These are phyloP conservation scores for Candida albicans DNA, from an alignment of 1,139 yeast genomes.

Conservation along the genomic window DNA sequence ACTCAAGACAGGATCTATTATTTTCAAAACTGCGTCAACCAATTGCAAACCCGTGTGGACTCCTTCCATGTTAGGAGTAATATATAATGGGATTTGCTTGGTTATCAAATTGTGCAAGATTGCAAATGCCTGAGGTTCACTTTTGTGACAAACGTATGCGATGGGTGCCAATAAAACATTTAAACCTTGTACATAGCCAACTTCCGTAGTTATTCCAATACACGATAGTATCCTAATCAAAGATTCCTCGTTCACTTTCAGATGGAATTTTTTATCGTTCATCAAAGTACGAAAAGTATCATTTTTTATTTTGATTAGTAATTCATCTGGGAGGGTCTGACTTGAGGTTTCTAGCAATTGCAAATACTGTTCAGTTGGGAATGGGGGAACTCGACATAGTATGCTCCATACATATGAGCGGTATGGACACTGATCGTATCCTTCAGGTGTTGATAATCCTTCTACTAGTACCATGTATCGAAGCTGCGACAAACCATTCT, in stretches of 20 bases:
- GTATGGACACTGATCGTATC: conserved; percentile 60
- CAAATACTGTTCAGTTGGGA: conserved; percentile 53
- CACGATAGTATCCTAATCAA: conserved; percentile 70
- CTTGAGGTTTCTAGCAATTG: conserved; percentile 59
- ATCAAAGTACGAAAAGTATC: conserved; percentile 87
- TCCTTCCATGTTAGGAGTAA: conserved; percentile 76
- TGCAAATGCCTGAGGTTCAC: conserved; percentile 86
- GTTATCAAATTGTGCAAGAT: conserved; percentile 60
- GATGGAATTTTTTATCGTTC: conserved; percentile 67
- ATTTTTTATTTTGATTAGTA: conserved; percentile 72
- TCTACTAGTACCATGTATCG: conserved; percentile 78
- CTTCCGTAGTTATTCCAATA: conserved; percentile 58
- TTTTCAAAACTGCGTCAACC: conserved; percentile 68
- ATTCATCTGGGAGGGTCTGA: conserved; percentile 37
- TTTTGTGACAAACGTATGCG: conserved; percentile 64
- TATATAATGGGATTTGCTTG: conserved; percentile 71
- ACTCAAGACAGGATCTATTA: conserved; percentile 73
- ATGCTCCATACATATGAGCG: conserved; percentile 83
- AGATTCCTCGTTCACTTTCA: conserved; percentile 66
- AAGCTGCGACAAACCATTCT: conserved; percentile 73
- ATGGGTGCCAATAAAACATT: conserved; percentile 87
- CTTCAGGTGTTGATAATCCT: conserved; percentile 59
- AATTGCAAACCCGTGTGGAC: conserved; percentile 75
- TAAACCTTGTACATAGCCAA: conserved; percentile 85
- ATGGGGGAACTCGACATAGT: conserved; percentile 62